Conservation (phyloP, 1,139 yeast species). For the Blastobotrys persicus region DNA sequence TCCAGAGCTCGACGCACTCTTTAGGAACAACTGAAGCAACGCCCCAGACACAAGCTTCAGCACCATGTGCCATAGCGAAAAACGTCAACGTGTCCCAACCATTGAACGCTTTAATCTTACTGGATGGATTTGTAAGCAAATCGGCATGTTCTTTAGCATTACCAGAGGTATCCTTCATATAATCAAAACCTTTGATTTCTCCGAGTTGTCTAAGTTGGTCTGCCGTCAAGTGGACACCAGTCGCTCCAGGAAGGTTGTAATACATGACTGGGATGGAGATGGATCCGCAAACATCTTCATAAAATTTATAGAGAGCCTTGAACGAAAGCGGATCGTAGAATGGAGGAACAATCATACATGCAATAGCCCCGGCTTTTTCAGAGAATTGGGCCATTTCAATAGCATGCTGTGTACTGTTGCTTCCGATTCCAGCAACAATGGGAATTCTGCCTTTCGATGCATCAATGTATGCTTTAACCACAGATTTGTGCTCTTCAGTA, state of each 20-base stretch:
- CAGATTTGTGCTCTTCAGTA: constrained; percentile 12
- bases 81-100: constrained; percentile 14
- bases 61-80: constrained; percentile 14
- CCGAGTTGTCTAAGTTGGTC: constrained; percentile 11
- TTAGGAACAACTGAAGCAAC: constrained; percentile 14
- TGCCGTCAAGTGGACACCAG: constrained; percentile 16
- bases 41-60: constrained; percentile 12
- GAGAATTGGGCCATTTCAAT: constrained; percentile 14
- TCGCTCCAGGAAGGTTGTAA: constrained; percentile 15
- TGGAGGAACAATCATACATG: constrained; percentile 17
- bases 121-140: constrained; percentile 12
- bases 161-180: constrained; percentile 16
- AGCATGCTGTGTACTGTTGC: constrained; percentile 15
- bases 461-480: constrained; percentile 13
- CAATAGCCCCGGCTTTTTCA: constrained; percentile 12
- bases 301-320: constrained; percentile 16
- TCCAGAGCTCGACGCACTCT: constrained; percentile 15
- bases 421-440: constrained; percentile 13
- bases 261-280: constrained; percentile 15
- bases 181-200: constrained; percentile 15
- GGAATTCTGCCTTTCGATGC: constrained; percentile 13
- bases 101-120: constrained; percentile 9
- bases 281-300: constrained; percentile 14
- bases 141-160: constrained; percentile 16
- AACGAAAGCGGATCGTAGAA: constrained; percentile 16